phyloP scores from a whole-genome alignment of 164 flowering plant genomes.

The Pachysandra terminalis region DNA sequence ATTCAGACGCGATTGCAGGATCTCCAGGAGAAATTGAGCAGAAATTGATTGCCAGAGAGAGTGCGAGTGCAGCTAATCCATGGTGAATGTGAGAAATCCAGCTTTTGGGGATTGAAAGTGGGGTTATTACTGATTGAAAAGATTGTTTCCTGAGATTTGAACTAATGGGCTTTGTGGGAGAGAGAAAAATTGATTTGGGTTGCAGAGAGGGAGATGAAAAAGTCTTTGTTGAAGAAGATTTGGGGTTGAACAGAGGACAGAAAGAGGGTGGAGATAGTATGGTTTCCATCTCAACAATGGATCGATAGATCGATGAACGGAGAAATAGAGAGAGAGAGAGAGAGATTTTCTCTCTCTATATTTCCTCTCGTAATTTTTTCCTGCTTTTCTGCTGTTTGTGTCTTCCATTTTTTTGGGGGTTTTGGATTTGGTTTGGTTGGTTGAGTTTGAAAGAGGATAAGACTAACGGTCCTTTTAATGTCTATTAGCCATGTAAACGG shows the following conservation, averaged over 20 bases:
- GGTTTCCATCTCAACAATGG: slow-evolving; percentile 60
- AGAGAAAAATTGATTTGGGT: slow-evolving; percentile 34
- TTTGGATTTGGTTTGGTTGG: slow-evolving; percentile 44
- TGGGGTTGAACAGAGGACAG: slow-evolving; percentile 42
- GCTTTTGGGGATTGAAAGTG: slow-evolving; percentile 32
- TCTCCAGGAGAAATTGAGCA: slow-evolving; percentile 37
- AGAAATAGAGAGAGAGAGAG: slow-evolving; percentile 9
- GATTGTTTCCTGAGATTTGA: slow-evolving; percentile 32
- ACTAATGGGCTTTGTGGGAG: slow-evolving; percentile 31
- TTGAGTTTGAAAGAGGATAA: slow-evolving; percentile 31
- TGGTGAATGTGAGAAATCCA: slow-evolving; percentile 68
- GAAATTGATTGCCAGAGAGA: slow-evolving; percentile 74
- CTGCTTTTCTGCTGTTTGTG: slow-evolving; percentile 12
- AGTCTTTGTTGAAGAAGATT: slow-evolving; percentile 23
- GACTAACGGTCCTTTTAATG: slow-evolving; percentile 19
- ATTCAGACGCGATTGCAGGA: slow-evolving; percentile 74
- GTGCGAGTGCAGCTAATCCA: slow-evolving; percentile 80
- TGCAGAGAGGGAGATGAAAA: slow-evolving; percentile 12
- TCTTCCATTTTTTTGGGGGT: slow-evolving; percentile 7
- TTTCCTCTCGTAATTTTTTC: neutral
- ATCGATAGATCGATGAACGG: slow-evolving; percentile 3
- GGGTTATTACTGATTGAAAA: slow-evolving; percentile 17
- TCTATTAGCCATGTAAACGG: slow-evolving; percentile 19
- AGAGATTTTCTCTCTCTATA: neutral
- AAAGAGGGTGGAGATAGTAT: slow-evolving; percentile 70